These are phyloP conservation scores for Leccinum truebloodii DNA, from an alignment of 768 basidiomycete species.

Conservation along the genomic window DNA sequence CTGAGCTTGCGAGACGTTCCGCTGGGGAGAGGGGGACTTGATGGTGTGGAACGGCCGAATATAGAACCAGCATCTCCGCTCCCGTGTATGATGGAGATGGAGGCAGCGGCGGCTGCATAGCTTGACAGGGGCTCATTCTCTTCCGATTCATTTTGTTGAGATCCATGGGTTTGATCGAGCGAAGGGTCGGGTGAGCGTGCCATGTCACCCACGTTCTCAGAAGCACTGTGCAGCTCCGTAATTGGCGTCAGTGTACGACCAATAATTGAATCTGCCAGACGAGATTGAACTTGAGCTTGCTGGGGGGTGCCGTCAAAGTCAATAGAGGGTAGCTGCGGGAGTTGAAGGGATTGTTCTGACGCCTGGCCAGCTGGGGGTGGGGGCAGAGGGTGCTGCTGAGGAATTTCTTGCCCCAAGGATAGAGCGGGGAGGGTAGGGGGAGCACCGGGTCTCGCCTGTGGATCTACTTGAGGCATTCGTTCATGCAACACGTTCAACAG, in stretches of 20 bases:
- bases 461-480: slow-evolving; percentile 53
- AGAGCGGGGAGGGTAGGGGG: slow-evolving; percentile 23
- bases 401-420: slow-evolving; percentile 14
- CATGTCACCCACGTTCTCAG: slow-evolving; percentile 30
- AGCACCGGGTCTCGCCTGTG: slow-evolving; percentile 9
- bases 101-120: slow-evolving; percentile 15
- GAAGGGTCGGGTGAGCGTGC: slow-evolving; percentile 16
- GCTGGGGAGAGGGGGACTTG: slow-evolving; percentile 31
- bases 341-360: slow-evolving; percentile 14
- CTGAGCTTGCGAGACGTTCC: slow-evolving; percentile 33
- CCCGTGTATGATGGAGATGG: slow-evolving; percentile 25
- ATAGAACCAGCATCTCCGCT: slow-evolving; percentile 16
- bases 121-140: slow-evolving; percentile 27
- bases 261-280: slow-evolving; percentile 21
- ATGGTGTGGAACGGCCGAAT: slow-evolving; percentile 17
- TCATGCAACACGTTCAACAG: slow-evolving; percentile 63
- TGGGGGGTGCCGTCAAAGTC: slow-evolving; percentile 40
- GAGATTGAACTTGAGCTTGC: slow-evolving; percentile 15
- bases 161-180: slow-evolving; percentile 19
- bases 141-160: slow-evolving; percentile 25
- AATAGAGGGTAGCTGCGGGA: slow-evolving; percentile 62
- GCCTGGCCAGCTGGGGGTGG: slow-evolving; percentile 19
- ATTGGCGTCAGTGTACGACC: slow-evolving; percentile 60
- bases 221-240: slow-evolving; percentile 49
- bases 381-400: slow-evolving; percentile 31